These are phyloP conservation scores for Monilinia laxa DNA, from an alignment of 2,329 filamentous ascomycete species.

Conservation along the genomic window DNA sequence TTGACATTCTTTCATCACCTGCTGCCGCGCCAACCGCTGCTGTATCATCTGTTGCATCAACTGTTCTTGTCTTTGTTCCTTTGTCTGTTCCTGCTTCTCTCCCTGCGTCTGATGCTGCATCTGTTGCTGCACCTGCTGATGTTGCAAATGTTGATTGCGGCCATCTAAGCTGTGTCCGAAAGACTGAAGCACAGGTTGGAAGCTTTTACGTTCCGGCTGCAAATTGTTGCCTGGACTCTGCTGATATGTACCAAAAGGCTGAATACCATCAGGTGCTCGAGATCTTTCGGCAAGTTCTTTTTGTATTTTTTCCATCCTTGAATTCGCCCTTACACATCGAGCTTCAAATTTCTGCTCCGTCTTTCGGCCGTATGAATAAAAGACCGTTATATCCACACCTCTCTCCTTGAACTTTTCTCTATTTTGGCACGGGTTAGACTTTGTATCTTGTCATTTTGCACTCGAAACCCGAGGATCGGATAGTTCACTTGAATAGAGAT, in stretches of 20 bases:
- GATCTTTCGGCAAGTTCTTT: constrained; percentile 11
- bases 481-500: neutral
- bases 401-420: constrained; percentile 22
- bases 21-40: neutral
- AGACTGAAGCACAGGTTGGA: neutral
- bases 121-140: neutral
- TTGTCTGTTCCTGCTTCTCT: neutral
- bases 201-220: neutral
- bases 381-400: neutral
- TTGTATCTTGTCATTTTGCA: neutral
- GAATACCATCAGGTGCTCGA: constrained; percentile 18
- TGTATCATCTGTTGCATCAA: neutral
- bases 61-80: neutral
- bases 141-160: neutral
- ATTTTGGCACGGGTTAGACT: neutral
- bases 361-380: constrained; percentile 15
- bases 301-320: constrained; percentile 17
- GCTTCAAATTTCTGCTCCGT: constrained; percentile 8
- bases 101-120: neutral
- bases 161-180: neutral
- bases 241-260: constrained; percentile 15
- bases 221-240: neutral
- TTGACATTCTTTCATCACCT: neutral
- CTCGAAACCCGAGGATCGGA: neutral
- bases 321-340: constrained; percentile 5